Base-by-base conservation (phyloP, 2,329 filamentous ascomycete genomes). In the Rhynchosporium agropyri region DNA sequence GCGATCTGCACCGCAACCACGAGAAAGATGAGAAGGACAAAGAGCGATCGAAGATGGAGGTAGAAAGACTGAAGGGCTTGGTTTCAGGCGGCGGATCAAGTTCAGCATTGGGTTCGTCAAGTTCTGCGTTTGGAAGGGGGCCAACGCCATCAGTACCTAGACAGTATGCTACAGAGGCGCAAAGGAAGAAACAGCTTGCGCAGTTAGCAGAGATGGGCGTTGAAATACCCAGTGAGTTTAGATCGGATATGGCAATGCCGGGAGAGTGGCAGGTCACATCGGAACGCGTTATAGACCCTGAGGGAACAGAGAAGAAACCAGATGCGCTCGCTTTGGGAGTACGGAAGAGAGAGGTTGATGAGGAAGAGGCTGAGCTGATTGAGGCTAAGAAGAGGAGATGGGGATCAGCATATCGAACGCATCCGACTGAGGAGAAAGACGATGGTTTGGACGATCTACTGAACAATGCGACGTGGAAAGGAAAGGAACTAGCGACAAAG, bases 161-260 rank as follows among this genome's bases (percentile, higher is more conserved):
- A 67, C 68, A 76, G 42, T 72, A 74, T 62, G 71, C 78, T 28
- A 65, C 78, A 80, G 77, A 86, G 26, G 84, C 87, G 8, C 89
- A 96, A 68, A 80, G 91, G 61, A 94, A 94, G 76, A 84, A 83
- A 60, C 95, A 99, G 77, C 84, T 96, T 72, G 88, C 92, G 67
- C 92, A 98, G 76, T 81, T 99, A 10, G 92, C 89, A 4, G 90
- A 89, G 42, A 84, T 99, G 82, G 95, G 95, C 0, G 87, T 99
- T 55, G 85, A 87, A 53, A 84, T 98, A 60, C 95, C 95, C 0
- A 87, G 91, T 50, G 87, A 90, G 68, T 87, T 91, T 62, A 82
- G 91, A 63, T 81, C 84, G 2, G 91, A 95, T 64, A 87, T 97
- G 85, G 92, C 93, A 4, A 87, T 97, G 79, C 88, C 89, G 3